Base-by-base conservation (phyloP, 768 basidiomycete genomes). In the Gloeostereum incarnatum region DNA sequence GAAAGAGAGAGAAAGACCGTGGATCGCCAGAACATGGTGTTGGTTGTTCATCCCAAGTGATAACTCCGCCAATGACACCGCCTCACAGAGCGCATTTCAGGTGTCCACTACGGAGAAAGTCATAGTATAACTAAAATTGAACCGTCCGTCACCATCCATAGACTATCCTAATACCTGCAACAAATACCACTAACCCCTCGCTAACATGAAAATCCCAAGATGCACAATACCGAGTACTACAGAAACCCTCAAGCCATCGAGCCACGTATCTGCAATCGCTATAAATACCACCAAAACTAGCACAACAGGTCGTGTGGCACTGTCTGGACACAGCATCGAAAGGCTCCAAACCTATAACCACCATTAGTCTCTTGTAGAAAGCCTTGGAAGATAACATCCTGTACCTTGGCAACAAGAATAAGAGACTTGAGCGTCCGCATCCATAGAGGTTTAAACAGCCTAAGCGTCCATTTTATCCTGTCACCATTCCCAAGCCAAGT, bases 331-430 rank as follows among this genome's bases (percentile, higher is more conserved):
- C 24, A 52, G 44, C 20, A 47, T 48, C 26, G 38, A 14, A 3
- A 57, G 25, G 19, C 37, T 39, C 10, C 34, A 10, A 7, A 44
- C 34, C 43, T 44, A 16, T n/a, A 14, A 20, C n/a, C n/a, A n/a
- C n/a, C n/a, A n/a, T n/a, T n/a, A 41, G 19, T 23, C 18, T 11
- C 9, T 24, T 13, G 2, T 5, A 36, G 35, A 21, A 17, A 24
- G 17, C 29, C 1, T 23, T 43, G 17, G 44, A 9, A n/a, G 26
- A 19, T 4, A 18, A 26, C 14, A 16, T 6, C 17, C 41, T 44
- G 6, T 31, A 56, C 58, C 49, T 60, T 60, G 22, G 45, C 38
- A 17, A 52, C 42, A 25, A 60, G 45, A 6, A 60, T 43, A 33
- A 48, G 53, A 14, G 55, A 54, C 44, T 58, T 58, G 25, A 50